Evolutionary conservation across 306 rosid species (phyloP).

Genomic region (Morella rubra): DNA sequence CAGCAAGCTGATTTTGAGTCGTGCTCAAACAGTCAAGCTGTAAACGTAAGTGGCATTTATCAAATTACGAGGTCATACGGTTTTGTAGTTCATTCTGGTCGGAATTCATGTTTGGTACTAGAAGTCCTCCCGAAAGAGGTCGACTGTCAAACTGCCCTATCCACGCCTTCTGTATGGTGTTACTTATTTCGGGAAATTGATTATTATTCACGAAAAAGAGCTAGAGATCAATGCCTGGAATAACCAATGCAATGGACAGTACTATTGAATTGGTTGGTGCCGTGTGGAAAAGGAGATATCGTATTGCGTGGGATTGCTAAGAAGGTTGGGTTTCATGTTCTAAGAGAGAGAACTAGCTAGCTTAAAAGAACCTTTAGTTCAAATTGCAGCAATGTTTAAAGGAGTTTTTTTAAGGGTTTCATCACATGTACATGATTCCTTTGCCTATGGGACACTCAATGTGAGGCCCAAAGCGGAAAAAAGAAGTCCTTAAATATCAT

Average conservation of each 20-base stretch:
- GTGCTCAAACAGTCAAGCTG: neutral
- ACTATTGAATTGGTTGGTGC: conserved; percentile 11
- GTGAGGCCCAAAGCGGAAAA: conserved; percentile 30
- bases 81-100: neutral
- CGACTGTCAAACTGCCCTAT: neutral
- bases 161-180: neutral
- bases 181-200: neutral
- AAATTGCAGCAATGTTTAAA: conserved; percentile 13
- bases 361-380: conserved; percentile 20
- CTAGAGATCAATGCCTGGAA: neutral
- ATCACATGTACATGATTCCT: conserved; percentile 31
- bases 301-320: neutral
- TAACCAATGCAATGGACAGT: neutral
- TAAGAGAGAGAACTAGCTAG: neutral
- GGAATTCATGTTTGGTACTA: neutral
- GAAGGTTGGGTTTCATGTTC: conserved; percentile 21
- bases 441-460: conserved; percentile 37
- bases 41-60: too few species aligned
- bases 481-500: conserved; percentile 8
- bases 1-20: neutral
- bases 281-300: conserved; percentile 23
- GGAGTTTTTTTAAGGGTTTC: conserved; percentile 19
- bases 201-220: neutral
- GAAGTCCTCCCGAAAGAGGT: neutral
- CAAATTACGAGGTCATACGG: neutral